A percentile compares a stretch with the other conserved stretches of the same genome.
These are phyloP conservation scores for Aspergillus cavernicola DNA, from an alignment of 495 filamentous ascomycete genomes.

Conservation along the genomic window DNA sequence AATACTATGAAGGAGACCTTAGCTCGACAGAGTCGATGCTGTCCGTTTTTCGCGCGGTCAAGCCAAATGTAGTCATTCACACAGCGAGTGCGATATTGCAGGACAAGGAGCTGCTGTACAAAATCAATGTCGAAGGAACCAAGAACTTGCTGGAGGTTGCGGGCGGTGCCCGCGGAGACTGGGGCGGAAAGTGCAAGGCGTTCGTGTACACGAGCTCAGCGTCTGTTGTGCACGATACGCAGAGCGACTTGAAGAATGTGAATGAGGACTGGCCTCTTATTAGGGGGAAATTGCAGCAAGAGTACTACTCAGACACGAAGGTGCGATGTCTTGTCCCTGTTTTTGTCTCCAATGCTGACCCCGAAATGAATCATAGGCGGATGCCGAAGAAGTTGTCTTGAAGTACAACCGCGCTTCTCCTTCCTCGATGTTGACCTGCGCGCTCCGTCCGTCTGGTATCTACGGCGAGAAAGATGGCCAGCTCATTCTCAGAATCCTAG, in stretches of 20 bases:
- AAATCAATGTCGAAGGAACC: slow-evolving; percentile 93
- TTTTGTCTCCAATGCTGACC: slow-evolving; percentile 7
- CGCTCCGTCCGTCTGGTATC: slow-evolving; percentile 85
- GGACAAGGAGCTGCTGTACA: slow-evolving; percentile 46
- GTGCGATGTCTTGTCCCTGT: slow-evolving; percentile 33
- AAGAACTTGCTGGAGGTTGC: slow-evolving; percentile 72
- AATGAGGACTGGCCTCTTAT: slow-evolving; percentile 85
- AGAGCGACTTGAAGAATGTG: slow-evolving; percentile 79
- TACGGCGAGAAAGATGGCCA: slow-evolving; percentile 87
- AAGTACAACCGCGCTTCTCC: slow-evolving; percentile 72
- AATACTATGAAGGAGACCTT: slow-evolving; percentile 85
- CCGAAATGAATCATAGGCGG: slow-evolving; percentile 52
- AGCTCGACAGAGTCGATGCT: slow-evolving; percentile 65
- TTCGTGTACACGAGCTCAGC: slow-evolving; percentile 94
- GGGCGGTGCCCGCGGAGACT: slow-evolving; percentile 53
- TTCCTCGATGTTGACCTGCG: slow-evolving; percentile 65
- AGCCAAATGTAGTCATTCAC: slow-evolving; percentile 90
- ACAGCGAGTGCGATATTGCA: slow-evolving; percentile 73
- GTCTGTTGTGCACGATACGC: slow-evolving; percentile 79
- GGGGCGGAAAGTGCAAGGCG: slow-evolving; percentile 70
- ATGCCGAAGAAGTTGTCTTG: slow-evolving; percentile 81
- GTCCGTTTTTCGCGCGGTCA: slow-evolving; percentile 61
- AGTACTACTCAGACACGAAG: slow-evolving; percentile 92
- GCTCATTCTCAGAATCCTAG: slow-evolving; percentile 53
- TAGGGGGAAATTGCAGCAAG: slow-evolving; percentile 63